Evolutionary conservation across 2,329 filamentous ascomycete genomes (phyloP), one percentile per base, ranked within the genome.

Genomic region (Neonectria neomacrospora): DNA sequence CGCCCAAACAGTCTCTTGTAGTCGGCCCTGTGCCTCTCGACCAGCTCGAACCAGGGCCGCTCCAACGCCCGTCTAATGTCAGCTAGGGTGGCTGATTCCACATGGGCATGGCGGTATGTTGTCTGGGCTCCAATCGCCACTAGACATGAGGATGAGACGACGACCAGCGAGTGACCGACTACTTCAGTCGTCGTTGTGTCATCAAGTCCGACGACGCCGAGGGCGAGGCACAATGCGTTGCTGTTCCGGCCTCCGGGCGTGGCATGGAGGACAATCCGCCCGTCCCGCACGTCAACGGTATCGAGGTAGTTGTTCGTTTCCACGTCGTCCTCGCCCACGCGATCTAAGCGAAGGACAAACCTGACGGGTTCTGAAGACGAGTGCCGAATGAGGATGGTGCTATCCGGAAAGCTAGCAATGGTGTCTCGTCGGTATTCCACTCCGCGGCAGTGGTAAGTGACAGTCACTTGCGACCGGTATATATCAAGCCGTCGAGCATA

Each of bases 401-500:
- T 74, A 28, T 81, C 78, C 0, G 81, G 77, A 57, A 79, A 77
- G 63, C 79, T 82, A 20, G 80, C 80, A 41, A 85, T 69, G 8
- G 74, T 69, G 58, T 84, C 76, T 10, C 81, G 75, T 26, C 69
- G 67, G 45, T 74, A 72, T 0, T 61, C 58, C 1, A 76, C 69
- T 4, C 75, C 76, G 22, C 75, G 62, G 28, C 76, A 71, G 2
- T 69, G 70, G 67, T 82, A 84, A 12, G 75, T 61, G 18, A 77
- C 73, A 2, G 80, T 79, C 9, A 71, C 73, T 3, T 65, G 30
- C 30, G 30, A 32, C 10, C 10, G 30, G 9, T 12, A 65, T 11
- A 83, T 68, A 57, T 83, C 78, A 0, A 85, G 72, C 9, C 71
- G 76, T 5, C 82, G 76, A 22, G 69, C 67, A 58, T 83, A 83